A percentile compares a stretch with the other conserved stretches of the same genome.
These are phyloP conservation scores for Myxozyma mucilagina DNA, from an alignment of 805 yeast species.

Conservation along the genomic window DNA sequence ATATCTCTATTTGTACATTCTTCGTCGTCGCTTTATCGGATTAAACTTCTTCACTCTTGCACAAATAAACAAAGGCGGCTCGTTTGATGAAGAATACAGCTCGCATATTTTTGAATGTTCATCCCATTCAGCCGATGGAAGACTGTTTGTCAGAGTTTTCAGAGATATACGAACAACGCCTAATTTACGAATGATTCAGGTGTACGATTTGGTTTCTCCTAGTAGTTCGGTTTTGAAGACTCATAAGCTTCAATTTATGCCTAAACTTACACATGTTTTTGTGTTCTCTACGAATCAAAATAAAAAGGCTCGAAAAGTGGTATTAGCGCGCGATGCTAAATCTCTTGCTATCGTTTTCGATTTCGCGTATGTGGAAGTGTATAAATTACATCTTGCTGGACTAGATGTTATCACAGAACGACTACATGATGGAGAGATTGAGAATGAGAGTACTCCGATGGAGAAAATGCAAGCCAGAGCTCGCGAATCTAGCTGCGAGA, in stretches of 20 bases:
- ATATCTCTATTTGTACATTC: slow-evolving; percentile 13
- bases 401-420: not conserved
- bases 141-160: slow-evolving; percentile 4
- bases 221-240: not conserved
- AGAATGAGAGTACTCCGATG: not conserved
- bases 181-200: slow-evolving; percentile 12
- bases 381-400: slow-evolving; percentile 10
- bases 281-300: slow-evolving; percentile 3
- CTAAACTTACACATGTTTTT: slow-evolving; percentile 4
- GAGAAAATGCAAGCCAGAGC: not conserved
- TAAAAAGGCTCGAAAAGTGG: slow-evolving; percentile 16
- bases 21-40: slow-evolving; percentile 21
- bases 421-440: not conserved
- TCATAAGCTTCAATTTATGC: not conserved
- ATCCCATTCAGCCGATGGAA: slow-evolving; percentile 25
- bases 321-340: slow-evolving; percentile 16
- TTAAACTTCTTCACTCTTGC: slow-evolving; percentile 3
- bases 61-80: not conserved
- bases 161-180: slow-evolving; percentile 20
- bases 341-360: slow-evolving; percentile 24
- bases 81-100: not conserved
- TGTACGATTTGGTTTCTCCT: slow-evolving; percentile 10
- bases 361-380: slow-evolving; percentile 29
- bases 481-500: slow-evolving; percentile 8
- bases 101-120: slow-evolving; percentile 16